These are phyloP conservation scores for Cordia subcordata DNA, from an alignment of 257 asterid genomes.

Conservation along the genomic window DNA sequence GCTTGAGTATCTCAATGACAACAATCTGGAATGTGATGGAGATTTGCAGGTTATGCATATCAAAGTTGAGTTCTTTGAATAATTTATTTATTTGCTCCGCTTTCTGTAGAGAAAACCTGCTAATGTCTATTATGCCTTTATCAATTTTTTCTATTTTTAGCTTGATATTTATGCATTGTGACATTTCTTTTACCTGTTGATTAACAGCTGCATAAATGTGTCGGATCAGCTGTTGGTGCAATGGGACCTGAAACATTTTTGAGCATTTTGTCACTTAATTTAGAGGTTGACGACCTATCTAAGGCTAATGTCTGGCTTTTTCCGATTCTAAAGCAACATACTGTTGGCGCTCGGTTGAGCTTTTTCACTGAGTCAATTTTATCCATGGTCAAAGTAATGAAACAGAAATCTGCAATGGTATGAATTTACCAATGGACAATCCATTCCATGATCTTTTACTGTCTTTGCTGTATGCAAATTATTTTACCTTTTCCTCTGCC, in stretches of 20 bases:
- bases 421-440: slow-evolving; percentile 10
- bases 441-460: slow-evolving; percentile 1
- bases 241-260: slow-evolving; percentile 84
- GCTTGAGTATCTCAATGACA: too few species aligned
- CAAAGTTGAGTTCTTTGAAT: background rate
- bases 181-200: slow-evolving; percentile 12
- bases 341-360: slow-evolving; percentile 59
- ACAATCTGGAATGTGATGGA: too few species aligned
- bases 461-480: slow-evolving; percentile 8
- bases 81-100: background rate
- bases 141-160: background rate
- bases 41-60: background rate
- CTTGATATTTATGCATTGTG: background rate
- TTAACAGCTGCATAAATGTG: slow-evolving; percentile 85
- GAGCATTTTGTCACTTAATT: slow-evolving; percentile 63
- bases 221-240: slow-evolving; percentile 83
- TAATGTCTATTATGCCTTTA: background rate
- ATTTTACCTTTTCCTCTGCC: slow-evolving; percentile 21
- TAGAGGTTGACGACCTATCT: slow-evolving; percentile 57
- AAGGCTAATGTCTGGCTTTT: slow-evolving; percentile 90
- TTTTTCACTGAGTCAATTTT: slow-evolving; percentile 60
- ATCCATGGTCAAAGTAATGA: slow-evolving; percentile 55
- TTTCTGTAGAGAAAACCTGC: background rate
- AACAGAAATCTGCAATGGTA: slow-evolving; percentile 64
- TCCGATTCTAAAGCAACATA: slow-evolving; percentile 81